Conservation (phyloP, 768 basidiomycete genomes). For the Suillus spraguei region DNA sequence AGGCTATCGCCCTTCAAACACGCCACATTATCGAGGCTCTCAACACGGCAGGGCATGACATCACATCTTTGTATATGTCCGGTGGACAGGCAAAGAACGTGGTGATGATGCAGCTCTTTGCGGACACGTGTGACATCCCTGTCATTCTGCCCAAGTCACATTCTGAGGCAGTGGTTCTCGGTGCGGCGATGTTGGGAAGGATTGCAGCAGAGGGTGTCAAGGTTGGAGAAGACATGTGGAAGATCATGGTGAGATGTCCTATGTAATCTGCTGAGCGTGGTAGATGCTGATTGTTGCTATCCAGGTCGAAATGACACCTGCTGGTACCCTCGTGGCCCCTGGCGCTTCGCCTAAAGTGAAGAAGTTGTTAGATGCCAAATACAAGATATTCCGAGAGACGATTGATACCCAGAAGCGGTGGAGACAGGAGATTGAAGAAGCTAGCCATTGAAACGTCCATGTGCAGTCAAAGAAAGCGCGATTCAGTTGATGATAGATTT, state of each 20-base stretch:
- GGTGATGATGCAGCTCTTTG: slow-evolving; percentile 88
- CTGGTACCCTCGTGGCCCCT: slow-evolving; percentile 72
- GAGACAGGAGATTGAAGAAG: slow-evolving; percentile 77
- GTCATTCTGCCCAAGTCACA: slow-evolving; percentile 81
- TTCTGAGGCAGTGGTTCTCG: slow-evolving; percentile 85
- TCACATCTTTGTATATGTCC: slow-evolving; percentile 87
- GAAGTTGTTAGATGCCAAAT: slow-evolving; percentile 86
- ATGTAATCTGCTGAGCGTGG: not conserved
- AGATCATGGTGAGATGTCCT: slow-evolving; percentile 73
- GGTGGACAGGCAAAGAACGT: slow-evolving; percentile 92
- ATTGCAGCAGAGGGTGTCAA: slow-evolving; percentile 69
- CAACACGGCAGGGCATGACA: slow-evolving; percentile 85
- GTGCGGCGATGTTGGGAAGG: slow-evolving; percentile 91
- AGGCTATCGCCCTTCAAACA: slow-evolving; percentile 93
- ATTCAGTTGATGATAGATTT: slow-evolving; percentile 1
- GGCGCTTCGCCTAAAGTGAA: slow-evolving; percentile 62
- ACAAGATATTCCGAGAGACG: slow-evolving; percentile 89
- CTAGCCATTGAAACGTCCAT: slow-evolving; percentile 27
- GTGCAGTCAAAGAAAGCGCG: not conserved
- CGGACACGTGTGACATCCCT: slow-evolving; percentile 79
- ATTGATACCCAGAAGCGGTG: slow-evolving; percentile 90
- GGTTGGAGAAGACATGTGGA: slow-evolving; percentile 77
- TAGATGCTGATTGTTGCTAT: not conserved
- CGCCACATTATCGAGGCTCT: slow-evolving; percentile 91
- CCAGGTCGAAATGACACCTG: slow-evolving; percentile 91